Conservation (phyloP, 2,329 filamentous ascomycete species). For the Coleophoma crateriformis region DNA sequence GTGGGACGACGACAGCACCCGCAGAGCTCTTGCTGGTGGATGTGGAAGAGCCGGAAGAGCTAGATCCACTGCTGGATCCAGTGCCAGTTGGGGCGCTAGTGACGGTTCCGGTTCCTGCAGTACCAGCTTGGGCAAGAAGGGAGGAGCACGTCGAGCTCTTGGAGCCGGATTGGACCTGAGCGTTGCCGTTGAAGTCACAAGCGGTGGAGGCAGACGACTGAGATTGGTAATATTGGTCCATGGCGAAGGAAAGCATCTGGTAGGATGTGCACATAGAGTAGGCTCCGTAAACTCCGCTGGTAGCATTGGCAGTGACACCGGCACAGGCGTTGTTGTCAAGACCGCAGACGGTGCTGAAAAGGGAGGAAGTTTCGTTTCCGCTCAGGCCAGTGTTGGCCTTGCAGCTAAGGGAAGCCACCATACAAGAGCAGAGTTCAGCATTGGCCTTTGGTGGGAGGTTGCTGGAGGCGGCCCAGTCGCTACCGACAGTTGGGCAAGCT, state of each 20-base stretch:
- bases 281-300: constrained; percentile 65
- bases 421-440: constrained; percentile 75
- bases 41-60: constrained; percentile 17
- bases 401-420: constrained; percentile 70
- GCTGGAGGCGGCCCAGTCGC: constrained; percentile 64
- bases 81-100: constrained; percentile 37
- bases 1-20: constrained; percentile 35
- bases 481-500: constrained; percentile 62
- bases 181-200: constrained; percentile 68
- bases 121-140: constrained; percentile 58
- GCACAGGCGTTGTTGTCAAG: constrained; percentile 48
- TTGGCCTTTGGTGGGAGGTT: constrained; percentile 80
- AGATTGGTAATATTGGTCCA: constrained; percentile 66
- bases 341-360: constrained; percentile 74
- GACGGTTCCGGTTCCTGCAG: constrained; percentile 51
- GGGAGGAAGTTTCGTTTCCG: constrained; percentile 52
- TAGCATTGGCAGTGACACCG: constrained; percentile 64
- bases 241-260: constrained; percentile 67
- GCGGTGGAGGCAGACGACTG: constrained; percentile 49
- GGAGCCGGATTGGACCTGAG: constrained; percentile 42
- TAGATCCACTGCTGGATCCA: constrained; percentile 18
- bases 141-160: constrained; percentile 48
- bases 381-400: constrained; percentile 53
- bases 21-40: constrained; percentile 26
- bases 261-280: constrained; percentile 71